These are phyloP conservation scores for Talaromyces sp. DNA, from an alignment of 2,329 filamentous ascomycete genomes.

Conservation along the genomic window DNA sequence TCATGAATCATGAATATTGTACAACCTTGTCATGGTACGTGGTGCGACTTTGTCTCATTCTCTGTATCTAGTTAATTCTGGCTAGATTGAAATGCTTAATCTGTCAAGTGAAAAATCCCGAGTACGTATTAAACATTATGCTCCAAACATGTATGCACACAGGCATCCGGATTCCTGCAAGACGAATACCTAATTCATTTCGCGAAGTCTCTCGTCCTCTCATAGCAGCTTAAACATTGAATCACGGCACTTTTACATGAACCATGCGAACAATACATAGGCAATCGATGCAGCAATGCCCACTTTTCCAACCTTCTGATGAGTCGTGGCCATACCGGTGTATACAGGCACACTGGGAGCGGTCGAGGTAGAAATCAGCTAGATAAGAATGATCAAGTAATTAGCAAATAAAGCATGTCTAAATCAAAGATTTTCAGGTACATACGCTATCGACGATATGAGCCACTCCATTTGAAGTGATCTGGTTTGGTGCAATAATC, in stretches of 20 bases:
- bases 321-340: not conserved
- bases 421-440: not conserved
- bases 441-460: slow-evolving; percentile 15
- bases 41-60: not conserved
- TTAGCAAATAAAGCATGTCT: not conserved
- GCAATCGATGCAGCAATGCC: not conserved
- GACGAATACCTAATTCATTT: not conserved
- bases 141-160: not conserved
- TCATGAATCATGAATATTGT: not conserved
- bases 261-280: not conserved
- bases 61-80: not conserved
- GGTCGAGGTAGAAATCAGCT: slow-evolving; percentile 5
- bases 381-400: not conserved
- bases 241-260: not conserved
- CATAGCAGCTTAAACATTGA: not conserved
- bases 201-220: not conserved
- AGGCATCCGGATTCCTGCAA: not conserved
- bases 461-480: slow-evolving; percentile 7
- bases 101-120: not conserved
- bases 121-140: not conserved
- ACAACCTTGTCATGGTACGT: not conserved
- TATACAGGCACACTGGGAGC: not conserved
- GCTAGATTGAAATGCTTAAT: not conserved
- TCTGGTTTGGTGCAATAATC: slow-evolving; percentile 10
- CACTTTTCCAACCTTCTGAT: not conserved